Conservation (phyloP, 1,284 basidiomycete species). For the Ceratobasidium sp. region DNA sequence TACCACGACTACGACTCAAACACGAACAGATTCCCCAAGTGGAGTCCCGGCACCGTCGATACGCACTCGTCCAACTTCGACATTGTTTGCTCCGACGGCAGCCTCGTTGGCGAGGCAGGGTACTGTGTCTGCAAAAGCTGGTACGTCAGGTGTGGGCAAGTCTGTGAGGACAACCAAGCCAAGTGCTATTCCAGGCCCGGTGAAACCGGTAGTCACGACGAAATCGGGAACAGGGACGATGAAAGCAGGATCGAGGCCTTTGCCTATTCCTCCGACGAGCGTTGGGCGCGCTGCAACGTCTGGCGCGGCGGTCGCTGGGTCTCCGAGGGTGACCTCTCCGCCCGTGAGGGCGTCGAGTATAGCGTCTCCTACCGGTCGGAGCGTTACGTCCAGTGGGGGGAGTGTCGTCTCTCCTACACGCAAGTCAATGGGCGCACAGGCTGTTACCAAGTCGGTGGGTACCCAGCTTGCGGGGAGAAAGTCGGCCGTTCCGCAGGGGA, state of each 20-base stretch:
- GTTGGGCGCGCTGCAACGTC: conserved; percentile 39
- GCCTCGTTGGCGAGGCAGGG: conserved; percentile 76
- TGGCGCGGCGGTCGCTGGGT: background rate
- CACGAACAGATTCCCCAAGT: background rate
- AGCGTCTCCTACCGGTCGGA: background rate
- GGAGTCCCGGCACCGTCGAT: background rate
- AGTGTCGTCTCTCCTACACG: background rate
- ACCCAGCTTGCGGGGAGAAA: conserved; percentile 4
- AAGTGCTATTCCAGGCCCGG: background rate
- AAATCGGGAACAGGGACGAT: background rate
- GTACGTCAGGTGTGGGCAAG: background rate
- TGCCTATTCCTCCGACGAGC: conserved; percentile 27
- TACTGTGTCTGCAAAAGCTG: conserved; percentile 26
- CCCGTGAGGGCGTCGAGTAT: conserved; percentile 32
- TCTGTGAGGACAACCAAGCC: background rate
- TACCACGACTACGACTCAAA: background rate
- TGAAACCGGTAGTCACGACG: conserved; percentile 4
- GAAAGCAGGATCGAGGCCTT: background rate
- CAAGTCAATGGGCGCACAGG: conserved; percentile 10
- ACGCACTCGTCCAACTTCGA: conserved; percentile 59
- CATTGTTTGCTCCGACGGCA: conserved; percentile 78
- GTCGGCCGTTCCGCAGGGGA: conserved; percentile 16
- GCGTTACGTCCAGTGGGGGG: background rate
- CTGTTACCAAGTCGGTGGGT: background rate
- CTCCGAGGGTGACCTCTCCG: conserved; percentile 32